Evolutionary conservation across 2,329 filamentous ascomycete species (phyloP), one percentile per base, ranked within the genome.

Genomic region (Xylariaceae sp.): DNA sequence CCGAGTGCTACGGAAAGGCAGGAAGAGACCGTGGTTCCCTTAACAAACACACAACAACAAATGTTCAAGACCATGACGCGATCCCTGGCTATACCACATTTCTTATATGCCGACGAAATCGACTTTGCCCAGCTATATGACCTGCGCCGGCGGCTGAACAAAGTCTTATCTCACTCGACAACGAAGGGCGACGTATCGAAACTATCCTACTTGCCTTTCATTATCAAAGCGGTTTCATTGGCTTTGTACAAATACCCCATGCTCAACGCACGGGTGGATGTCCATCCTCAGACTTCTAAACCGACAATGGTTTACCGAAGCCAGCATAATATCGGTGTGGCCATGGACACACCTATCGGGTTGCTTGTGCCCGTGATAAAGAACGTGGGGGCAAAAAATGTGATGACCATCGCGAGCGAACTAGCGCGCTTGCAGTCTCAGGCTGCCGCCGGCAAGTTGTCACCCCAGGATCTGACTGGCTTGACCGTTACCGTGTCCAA

Each of bases 51-150:
- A 12, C 92, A 97, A 69, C 76, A 80, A 29, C 86, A 89, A 63
- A 98, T 98, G 93, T 97, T 95, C 82, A 96, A 94, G 72, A 79
- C 83, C 49, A 98, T 98, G 93, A 96, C 92, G 12, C 83, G 83
- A 47, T 96, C 92, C 2, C 77, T 98, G 52, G 80, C 70, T 40
- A 97, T 96, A 58, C 93, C 93, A 0, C 93, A 97, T 68, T 96
- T 98, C 69, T 80, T 97, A 49, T 98, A 95, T 70, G 86, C 89
- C 32, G 90, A 95, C 67, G 88, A 92, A 63, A 75, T 95, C 40
- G 86, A 94, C 69, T 85, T 96, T 65, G 84, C 86, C 35, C 74
- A 77, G 32, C 77, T 98, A 4, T 82, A 82, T 47, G 69, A 78
- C 39, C 76, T 96, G 42, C 87, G 93, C 37, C 73, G 75, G 51